Conservation (phyloP, 805 yeast genomes). For the Saturnispora halmiae region DNA sequence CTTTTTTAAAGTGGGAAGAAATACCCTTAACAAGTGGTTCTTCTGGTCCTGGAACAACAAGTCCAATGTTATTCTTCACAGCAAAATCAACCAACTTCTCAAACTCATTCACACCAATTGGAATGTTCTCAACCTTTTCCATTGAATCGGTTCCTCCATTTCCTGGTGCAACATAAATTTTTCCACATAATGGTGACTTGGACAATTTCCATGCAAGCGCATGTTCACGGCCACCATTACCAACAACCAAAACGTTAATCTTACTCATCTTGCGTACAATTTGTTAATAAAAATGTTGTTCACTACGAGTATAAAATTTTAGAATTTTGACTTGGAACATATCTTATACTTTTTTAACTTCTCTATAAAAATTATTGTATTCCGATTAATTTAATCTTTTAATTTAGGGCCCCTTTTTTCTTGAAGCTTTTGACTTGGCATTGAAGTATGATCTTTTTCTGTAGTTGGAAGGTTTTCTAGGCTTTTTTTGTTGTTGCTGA, state of each 20-base stretch:
- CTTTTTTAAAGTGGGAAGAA: constrained; percentile 55
- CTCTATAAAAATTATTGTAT: background rate
- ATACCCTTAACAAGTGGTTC: constrained; percentile 97
- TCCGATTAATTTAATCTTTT: too few relatives aligned
- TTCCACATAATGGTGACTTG: constrained; percentile 62
- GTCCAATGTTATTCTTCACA: constrained; percentile 46
- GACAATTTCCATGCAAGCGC: constrained; percentile 88
- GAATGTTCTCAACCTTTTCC: constrained; percentile 57
- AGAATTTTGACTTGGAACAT: constrained; percentile 1
- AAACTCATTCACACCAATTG: constrained; percentile 66
- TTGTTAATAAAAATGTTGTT: background rate
- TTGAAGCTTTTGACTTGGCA: too few relatives aligned
- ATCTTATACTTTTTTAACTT: background rate
- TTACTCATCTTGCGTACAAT: constrained; percentile 9
- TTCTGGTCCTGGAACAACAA: constrained; percentile 98
- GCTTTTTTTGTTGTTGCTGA: background rate
- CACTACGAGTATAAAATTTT: background rate
- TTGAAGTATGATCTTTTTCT: background rate
- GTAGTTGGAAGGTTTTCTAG: background rate
- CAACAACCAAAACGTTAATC: constrained; percentile 69
- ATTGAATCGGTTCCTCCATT: constrained; percentile 80
- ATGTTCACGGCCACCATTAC: constrained; percentile 99
- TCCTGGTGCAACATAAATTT: constrained; percentile 90
- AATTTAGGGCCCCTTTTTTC: too few relatives aligned
- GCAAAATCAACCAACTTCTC: constrained; percentile 67